A percentile compares a stretch with the other conserved stretches of the same genome.
phyloP scores from a whole-genome alignment of 2,329 filamentous ascomycete genomes.

The Cercospora berteroae region DNA sequence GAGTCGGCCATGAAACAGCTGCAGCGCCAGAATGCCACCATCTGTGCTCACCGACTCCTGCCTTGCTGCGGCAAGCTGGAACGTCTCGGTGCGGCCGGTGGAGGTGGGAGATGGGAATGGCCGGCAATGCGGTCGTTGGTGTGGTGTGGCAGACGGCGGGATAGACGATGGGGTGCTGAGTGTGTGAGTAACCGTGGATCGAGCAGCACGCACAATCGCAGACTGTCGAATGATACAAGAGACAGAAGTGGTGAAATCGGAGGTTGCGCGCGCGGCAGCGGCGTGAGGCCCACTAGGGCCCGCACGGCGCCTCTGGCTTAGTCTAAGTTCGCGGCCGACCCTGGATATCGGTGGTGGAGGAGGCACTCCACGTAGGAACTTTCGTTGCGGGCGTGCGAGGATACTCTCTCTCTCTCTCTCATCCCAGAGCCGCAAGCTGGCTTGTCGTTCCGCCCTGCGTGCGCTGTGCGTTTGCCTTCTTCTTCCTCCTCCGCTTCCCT shows the following conservation, averaged over 20 bases:
- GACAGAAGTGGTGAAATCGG: neutral
- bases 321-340: neutral
- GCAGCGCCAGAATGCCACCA: slow-evolving; percentile 6
- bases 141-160: neutral
- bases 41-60: slow-evolving; percentile 5
- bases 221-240: neutral
- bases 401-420: neutral
- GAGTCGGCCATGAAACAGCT: slow-evolving; percentile 22
- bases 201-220: neutral
- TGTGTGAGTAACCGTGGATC: neutral
- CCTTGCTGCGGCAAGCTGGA: slow-evolving; percentile 4
- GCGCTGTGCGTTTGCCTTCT: neutral
- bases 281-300: neutral
- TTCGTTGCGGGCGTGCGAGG: neutral
- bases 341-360: neutral
- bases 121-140: neutral
- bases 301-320: neutral
- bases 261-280: neutral
- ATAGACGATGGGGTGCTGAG: neutral
- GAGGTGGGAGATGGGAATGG: neutral
- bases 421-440: slow-evolving; percentile 10
- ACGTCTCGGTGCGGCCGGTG: neutral
- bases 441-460: slow-evolving; percentile 1
- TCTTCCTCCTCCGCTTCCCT: neutral
- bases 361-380: neutral